Conservation (phyloP, 495 filamentous ascomycete genomes). For the Trichodelitschia bisporula region DNA sequence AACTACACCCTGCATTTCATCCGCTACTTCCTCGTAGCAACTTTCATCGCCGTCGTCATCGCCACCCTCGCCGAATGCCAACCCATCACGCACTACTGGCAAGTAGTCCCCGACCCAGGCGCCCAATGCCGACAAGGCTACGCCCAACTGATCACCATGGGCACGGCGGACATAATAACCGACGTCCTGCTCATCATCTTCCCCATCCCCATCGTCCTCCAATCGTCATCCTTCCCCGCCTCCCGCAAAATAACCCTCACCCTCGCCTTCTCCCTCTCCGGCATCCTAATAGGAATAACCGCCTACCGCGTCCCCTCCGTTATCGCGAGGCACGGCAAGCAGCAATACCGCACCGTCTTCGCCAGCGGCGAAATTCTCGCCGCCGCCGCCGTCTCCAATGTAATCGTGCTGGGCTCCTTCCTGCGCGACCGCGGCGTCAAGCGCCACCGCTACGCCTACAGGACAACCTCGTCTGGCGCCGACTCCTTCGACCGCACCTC, state of each 20-base stretch:
- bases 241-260: constrained; percentile 32
- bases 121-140: constrained; percentile 63
- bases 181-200: constrained; percentile 72
- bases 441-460: constrained; percentile 15
- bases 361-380: constrained; percentile 18
- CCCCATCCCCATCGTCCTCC: constrained; percentile 65
- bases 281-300: constrained; percentile 38
- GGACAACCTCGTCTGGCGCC: constrained; percentile 7
- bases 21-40: constrained; percentile 44
- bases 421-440: constrained; percentile 19
- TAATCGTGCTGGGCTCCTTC: constrained; percentile 18
- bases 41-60: constrained; percentile 57
- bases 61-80: constrained; percentile 66
- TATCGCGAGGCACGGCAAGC: constrained; percentile 12
- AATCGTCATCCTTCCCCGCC: constrained; percentile 41
- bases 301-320: constrained; percentile 14
- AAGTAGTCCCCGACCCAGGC: constrained; percentile 72
- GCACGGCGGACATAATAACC: constrained; percentile 59
- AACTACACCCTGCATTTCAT: constrained; percentile 40
- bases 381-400: constrained; percentile 18
- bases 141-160: constrained; percentile 71
- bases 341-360: constrained; percentile 18
- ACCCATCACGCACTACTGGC: constrained; percentile 72
- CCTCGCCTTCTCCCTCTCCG: constrained; percentile 56
- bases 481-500: constrained; percentile 14